phyloP scores from a whole-genome alignment of 2,329 filamentous ascomycete genomes.

The Trichoderma afroharzianum region DNA sequence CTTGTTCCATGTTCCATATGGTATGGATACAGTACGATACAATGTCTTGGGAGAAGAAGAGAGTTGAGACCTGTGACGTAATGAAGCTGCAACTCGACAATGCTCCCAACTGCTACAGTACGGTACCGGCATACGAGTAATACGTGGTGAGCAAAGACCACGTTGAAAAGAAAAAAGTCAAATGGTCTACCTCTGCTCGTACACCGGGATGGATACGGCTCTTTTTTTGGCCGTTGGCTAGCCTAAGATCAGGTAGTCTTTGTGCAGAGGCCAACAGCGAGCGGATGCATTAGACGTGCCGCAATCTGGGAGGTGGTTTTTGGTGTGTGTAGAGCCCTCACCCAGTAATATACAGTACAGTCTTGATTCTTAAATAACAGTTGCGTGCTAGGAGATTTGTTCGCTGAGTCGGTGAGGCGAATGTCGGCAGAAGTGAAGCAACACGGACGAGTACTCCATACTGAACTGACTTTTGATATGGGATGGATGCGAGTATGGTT shows the following conservation, averaged over 20 bases:
- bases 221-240: not conserved
- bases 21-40: not conserved
- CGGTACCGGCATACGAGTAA: not conserved
- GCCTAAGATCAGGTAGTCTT: not conserved
- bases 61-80: slow-evolving; percentile 11
- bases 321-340: slow-evolving; percentile 5
- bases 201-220: not conserved
- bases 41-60: not conserved
- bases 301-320: slow-evolving; percentile 8
- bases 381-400: not conserved
- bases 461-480: not conserved
- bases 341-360: slow-evolving; percentile 19
- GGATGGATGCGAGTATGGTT: not conserved
- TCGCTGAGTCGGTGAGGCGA: not conserved
- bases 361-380: not conserved
- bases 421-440: not conserved
- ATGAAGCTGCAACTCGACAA: not conserved
- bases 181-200: not conserved
- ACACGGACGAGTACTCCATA: not conserved
- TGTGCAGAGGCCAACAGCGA: slow-evolving; percentile 6
- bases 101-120: not conserved
- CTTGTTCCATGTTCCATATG: not conserved
- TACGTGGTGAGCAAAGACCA: not conserved
- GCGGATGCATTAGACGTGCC: slow-evolving; percentile 6
- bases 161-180: not conserved